Percentiles rank a stretch among this genome's conserved stretches.
phyloP scores from a whole-genome alignment of 345 rosid genomes.

The Moricandia moricandioides region DNA sequence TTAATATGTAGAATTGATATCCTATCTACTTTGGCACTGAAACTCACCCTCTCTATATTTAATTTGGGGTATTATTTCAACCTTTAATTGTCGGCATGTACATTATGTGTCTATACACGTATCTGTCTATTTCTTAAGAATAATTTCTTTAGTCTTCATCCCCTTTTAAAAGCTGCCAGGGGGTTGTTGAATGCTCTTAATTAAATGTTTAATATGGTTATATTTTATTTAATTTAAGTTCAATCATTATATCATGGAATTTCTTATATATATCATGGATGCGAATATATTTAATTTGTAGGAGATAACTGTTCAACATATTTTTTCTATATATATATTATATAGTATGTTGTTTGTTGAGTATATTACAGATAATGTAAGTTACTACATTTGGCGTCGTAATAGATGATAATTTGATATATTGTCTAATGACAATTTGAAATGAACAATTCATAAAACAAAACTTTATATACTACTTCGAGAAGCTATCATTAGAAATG shows the following conservation, averaged over 20 bases:
- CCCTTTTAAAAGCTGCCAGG: constrained; percentile 12
- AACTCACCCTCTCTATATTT: not conserved
- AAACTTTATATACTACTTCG: not conserved
- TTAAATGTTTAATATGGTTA: constrained; percentile 9
- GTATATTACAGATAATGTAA: no score
- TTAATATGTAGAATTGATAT: constrained; percentile 32
- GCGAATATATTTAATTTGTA: not conserved
- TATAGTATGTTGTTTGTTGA: no score
- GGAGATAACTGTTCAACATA: no score
- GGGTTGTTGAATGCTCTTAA: constrained; percentile 18
- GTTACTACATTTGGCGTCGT: no score
- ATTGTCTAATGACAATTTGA: no score
- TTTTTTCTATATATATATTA: no score
- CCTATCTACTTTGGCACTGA: constrained; percentile 33
- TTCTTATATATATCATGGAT: not conserved
- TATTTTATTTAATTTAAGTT: not conserved
- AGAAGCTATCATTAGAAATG: constrained; percentile 22
- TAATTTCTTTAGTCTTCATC: not conserved
- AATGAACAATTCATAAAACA: no score
- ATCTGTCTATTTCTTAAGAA: not conserved
- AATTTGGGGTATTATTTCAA: not conserved
- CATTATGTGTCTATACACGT: not conserved
- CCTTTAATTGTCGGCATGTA: constrained; percentile 28
- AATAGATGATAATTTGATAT: no score
- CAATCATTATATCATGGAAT: not conserved